Conservation (phyloP, 2,329 filamentous ascomycete genomes). For the Cladosporium sp. region DNA sequence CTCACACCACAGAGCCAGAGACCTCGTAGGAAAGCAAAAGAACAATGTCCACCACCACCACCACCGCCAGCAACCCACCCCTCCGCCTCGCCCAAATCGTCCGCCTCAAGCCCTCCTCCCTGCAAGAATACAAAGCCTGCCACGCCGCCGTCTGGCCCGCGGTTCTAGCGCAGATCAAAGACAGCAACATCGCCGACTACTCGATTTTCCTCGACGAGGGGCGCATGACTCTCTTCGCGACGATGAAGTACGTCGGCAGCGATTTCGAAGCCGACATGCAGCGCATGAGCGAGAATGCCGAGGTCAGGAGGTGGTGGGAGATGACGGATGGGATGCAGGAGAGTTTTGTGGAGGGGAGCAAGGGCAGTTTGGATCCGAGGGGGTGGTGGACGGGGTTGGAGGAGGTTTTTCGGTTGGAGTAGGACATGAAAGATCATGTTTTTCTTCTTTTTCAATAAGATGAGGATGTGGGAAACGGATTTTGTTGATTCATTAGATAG, state of each 20-base stretch:
- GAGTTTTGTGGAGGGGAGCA: slow-evolving; percentile 54
- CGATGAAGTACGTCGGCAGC: slow-evolving; percentile 73
- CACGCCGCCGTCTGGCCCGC: slow-evolving; percentile 75
- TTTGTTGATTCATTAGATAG: too few species aligned
- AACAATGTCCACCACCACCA: too few species aligned
- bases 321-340: slow-evolving; percentile 76
- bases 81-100: slow-evolving; percentile 68
- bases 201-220: slow-evolving; percentile 66
- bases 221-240: slow-evolving; percentile 64
- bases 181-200: slow-evolving; percentile 72
- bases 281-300: slow-evolving; percentile 66
- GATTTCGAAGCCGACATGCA: slow-evolving; percentile 73
- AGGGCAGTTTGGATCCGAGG: slow-evolving; percentile 52
- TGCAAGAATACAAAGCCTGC: slow-evolving; percentile 68
- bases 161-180: slow-evolving; percentile 70
- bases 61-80: too few species aligned
- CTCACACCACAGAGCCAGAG: too few species aligned
- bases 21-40: too few species aligned
- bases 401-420: slow-evolving; percentile 63
- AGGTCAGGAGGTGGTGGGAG: slow-evolving; percentile 73
- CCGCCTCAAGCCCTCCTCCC: slow-evolving; percentile 62
- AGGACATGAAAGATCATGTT: too few species aligned
- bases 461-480: too few species aligned
- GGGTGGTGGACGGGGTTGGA: slow-evolving; percentile 66
- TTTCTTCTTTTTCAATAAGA: too few species aligned